Percentiles rank a stretch among this genome's conserved stretches.
phyloP scores from a whole-genome alignment of 2,329 filamentous ascomycete species.

The Chrysosporium queenslandicum region DNA sequence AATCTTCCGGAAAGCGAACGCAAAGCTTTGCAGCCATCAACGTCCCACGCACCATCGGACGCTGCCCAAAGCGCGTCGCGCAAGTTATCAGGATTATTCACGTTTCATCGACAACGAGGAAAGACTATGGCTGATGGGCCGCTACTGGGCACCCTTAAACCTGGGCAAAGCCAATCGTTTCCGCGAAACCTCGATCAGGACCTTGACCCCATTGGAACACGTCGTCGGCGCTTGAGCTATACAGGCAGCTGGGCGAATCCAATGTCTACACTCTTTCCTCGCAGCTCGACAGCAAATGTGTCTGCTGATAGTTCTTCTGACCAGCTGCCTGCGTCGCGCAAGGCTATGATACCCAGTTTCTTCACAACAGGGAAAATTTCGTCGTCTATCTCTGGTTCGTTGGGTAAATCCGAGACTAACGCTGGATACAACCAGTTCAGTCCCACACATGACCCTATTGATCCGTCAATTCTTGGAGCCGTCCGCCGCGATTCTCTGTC shows the following conservation, averaged over 20 bases:
- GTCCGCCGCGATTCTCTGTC: constrained; percentile 37
- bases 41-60: constrained; percentile 21
- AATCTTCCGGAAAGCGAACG: constrained; percentile 29
- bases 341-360: constrained; percentile 35
- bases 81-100: constrained; percentile 49
- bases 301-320: constrained; percentile 35
- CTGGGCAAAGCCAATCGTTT: constrained; percentile 54
- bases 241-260: constrained; percentile 47
- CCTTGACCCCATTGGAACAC: constrained; percentile 41
- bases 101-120: constrained; percentile 50
- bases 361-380: constrained; percentile 35
- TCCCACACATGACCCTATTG: constrained; percentile 38
- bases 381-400: constrained; percentile 25
- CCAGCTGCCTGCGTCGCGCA: constrained; percentile 26
- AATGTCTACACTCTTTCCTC: constrained; percentile 38
- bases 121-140: constrained; percentile 53
- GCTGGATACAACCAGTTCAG: constrained; percentile 41
- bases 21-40: constrained; percentile 20
- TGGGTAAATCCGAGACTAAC: constrained; percentile 27
- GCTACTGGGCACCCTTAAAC: constrained; percentile 48
- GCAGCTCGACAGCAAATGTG: constrained; percentile 36
- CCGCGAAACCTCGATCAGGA: constrained; percentile 46
- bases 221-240: constrained; percentile 47
- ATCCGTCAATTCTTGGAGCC: constrained; percentile 36
- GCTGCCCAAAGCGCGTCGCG: constrained; percentile 40